phyloP scores from a whole-genome alignment of 1,284 basidiomycete genomes.

The Ustilago esculenta region DNA sequence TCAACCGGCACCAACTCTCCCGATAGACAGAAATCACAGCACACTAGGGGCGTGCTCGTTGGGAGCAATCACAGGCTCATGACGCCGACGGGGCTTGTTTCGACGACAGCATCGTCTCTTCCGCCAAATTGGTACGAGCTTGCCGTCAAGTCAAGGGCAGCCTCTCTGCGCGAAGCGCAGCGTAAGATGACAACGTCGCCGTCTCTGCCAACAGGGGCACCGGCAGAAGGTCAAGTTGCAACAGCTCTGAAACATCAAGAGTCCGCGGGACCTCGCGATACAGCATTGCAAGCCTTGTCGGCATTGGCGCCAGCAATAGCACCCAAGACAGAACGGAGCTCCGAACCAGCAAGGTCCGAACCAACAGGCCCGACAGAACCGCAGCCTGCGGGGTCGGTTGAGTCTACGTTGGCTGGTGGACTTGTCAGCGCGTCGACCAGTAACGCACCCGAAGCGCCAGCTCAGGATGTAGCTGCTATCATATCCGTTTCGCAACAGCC shows the following conservation, averaged over 20 bases:
- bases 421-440: slow-evolving; percentile 8
- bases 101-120: slow-evolving; percentile 22
- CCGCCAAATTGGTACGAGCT: slow-evolving; percentile 35
- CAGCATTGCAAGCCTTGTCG: not conserved
- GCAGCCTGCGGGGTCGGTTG: not conserved
- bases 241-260: not conserved
- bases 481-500: no score
- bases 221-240: not conserved
- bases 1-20: not conserved
- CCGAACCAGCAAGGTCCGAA: no score
- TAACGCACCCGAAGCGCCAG: not conserved
- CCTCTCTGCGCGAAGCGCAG: slow-evolving; percentile 26
- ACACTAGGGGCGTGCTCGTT: slow-evolving; percentile 10
- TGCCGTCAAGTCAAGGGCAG: slow-evolving; percentile 23
- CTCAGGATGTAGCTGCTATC: not conserved
- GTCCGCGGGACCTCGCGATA: not conserved
- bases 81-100: slow-evolving; percentile 31
- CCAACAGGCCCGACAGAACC: not conserved
- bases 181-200: slow-evolving; percentile 20
- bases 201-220: slow-evolving; percentile 1
- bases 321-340: slow-evolving; percentile 9
- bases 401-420: slow-evolving; percentile 7
- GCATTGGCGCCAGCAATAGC: no score
- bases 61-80: slow-evolving; percentile 19
- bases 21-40: not conserved